phyloP scores from a whole-genome alignment of 768 basidiomycete species.

The Mycena floridula region DNA sequence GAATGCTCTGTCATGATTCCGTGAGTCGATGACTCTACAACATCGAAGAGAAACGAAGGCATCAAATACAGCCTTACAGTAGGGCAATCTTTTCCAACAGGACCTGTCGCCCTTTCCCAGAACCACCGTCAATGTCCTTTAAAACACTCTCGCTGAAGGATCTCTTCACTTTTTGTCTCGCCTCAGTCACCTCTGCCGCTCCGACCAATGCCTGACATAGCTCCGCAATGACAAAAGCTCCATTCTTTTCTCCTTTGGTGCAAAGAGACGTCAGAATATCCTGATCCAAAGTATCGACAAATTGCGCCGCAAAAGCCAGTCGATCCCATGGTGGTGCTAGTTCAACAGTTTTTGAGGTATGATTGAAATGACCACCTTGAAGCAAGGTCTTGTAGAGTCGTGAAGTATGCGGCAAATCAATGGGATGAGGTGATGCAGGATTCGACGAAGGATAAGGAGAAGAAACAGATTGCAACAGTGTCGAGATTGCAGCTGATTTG shows the following conservation, averaged over 20 bases:
- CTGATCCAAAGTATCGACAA: slow-evolving; percentile 48
- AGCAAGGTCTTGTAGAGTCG: slow-evolving; percentile 85
- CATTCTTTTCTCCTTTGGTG: slow-evolving; percentile 45
- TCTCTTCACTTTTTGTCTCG: slow-evolving; percentile 37
- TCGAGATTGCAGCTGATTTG: slow-evolving; percentile 54
- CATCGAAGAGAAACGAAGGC: no score
- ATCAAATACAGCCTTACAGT: no score
- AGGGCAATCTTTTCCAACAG: slow-evolving; percentile 48
- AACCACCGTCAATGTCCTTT: slow-evolving; percentile 42
- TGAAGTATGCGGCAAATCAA: slow-evolving; percentile 78
- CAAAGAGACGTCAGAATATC: slow-evolving; percentile 52
- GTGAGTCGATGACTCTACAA: no score
- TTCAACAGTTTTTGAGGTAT: slow-evolving; percentile 47
- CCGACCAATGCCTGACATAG: slow-evolving; percentile 52
- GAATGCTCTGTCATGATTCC: no score
- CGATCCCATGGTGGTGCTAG: slow-evolving; percentile 51
- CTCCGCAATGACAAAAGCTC: slow-evolving; percentile 73
- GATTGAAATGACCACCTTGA: slow-evolving; percentile 86
- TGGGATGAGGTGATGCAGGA: slow-evolving; percentile 47
- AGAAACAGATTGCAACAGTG: slow-evolving; percentile 54
- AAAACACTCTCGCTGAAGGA: slow-evolving; percentile 54
- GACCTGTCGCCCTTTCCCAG: slow-evolving; percentile 67
- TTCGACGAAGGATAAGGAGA: slow-evolving; percentile 52
- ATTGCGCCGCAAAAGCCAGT: slow-evolving; percentile 49
- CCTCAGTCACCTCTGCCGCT: slow-evolving; percentile 30